A percentile compares a stretch with the other conserved stretches of the same genome.
These are phyloP conservation scores for Lentinula sp. DNA, from an alignment of 768 basidiomycete genomes.

Conservation along the genomic window DNA sequence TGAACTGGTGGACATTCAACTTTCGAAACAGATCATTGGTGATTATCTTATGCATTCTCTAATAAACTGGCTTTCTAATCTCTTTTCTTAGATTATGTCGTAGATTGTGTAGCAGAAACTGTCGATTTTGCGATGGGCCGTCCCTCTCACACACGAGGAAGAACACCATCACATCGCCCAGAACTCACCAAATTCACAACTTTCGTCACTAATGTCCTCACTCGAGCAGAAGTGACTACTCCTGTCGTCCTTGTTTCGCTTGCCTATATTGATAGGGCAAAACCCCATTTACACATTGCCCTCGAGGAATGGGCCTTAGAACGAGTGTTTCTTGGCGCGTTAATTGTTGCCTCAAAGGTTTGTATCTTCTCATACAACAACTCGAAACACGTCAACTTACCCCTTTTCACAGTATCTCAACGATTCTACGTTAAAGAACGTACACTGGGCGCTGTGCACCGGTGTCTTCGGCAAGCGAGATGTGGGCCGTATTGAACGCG, in stretches of 20 bases:
- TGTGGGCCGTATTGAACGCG: conserved; percentile 75
- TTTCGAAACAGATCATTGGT: conserved; percentile 62
- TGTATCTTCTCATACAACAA: conserved; percentile 11
- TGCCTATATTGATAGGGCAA: conserved; percentile 72
- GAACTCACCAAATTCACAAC: conserved; percentile 53
- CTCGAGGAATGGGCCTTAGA: conserved; percentile 84
- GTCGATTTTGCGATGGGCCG: conserved; percentile 73
- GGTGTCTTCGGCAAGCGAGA: conserved; percentile 79
- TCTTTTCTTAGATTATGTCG: conserved; percentile 50
- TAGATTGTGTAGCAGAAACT: conserved; percentile 63
- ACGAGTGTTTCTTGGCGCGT: conserved; percentile 83
- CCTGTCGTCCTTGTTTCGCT: conserved; percentile 65
- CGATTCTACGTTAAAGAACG: conserved; percentile 86
- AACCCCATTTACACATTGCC: conserved; percentile 75
- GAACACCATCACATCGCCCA: conserved; percentile 37
- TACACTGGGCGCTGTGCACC: conserved; percentile 83
- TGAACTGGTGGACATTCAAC: conserved; percentile 60
- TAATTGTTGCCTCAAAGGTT: conserved; percentile 85
- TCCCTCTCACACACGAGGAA: conserved; percentile 52
- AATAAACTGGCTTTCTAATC: background rate
- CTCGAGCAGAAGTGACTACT: conserved; percentile 67
- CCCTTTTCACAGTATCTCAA: conserved; percentile 59
- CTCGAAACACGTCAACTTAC: background rate
- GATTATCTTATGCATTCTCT: background rate
- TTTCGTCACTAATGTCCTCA: conserved; percentile 65